Evolutionary conservation across 148 eudicot genomes (phyloP), one percentile per base, ranked within the genome.

Genomic region (Cornus kousa): DNA sequence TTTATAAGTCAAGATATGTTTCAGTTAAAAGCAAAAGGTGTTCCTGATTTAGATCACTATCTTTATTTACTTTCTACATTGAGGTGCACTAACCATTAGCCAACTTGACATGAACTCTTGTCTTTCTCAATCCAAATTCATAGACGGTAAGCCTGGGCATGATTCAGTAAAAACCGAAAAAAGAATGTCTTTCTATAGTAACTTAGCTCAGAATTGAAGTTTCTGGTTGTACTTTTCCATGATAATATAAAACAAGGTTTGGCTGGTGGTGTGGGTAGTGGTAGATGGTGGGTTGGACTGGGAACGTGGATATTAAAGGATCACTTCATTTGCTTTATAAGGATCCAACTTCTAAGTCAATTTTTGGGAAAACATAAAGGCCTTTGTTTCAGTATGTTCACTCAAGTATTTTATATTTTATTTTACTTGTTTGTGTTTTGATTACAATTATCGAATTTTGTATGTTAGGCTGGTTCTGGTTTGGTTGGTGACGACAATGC

Each of bases 401-500:
- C 1, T n/a, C 19, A 20, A 68, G 33, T 12, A 62, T 28, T 22
- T 22, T 66, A 20, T 35, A 70, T 48, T 73, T 35, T 35, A 35
- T 35, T 73, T 53, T 22, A 19, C 62, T 72, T 77, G 73, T 71
- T 79, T 62, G 48, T 70, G n/a, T 65, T 28, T 33, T 50, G 71
- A 48, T 60, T n/a, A n/a, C 16, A 39, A 67, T 23, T 50, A 2
- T 62, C 70, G 71, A 75, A 31, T 71, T 74, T 77, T 76, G 80
- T 71, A 81, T 81, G 68, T 74, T 84, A 95, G 99, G 98, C 85
- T 82, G 95, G 93, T 84, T 86, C 94, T 78, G 89, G 91, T 82
- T 89, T 93, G 76, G 98, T 81, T 74, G 92, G 91, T 71, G 98
- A 89, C 77, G 95, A 93, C 79, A 94, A 86, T 81, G 82, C 87